Conservation (phyloP, 1,139 yeast species). For the Geotrichum bryndzae region DNA sequence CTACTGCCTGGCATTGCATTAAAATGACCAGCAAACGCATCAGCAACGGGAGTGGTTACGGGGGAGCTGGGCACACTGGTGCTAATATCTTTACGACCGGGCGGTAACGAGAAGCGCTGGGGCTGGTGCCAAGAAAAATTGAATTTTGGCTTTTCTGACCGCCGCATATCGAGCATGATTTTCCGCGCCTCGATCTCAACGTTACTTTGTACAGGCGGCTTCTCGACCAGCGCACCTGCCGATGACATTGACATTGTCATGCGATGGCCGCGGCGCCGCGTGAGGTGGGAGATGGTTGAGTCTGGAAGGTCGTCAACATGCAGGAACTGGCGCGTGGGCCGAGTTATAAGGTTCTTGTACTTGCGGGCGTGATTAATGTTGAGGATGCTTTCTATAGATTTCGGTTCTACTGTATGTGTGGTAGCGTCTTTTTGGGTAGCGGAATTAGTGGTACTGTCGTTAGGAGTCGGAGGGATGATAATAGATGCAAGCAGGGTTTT, state of each 20-base stretch:
- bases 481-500: constrained; percentile 1
- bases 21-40: not conserved
- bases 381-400: not conserved
- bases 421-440: constrained; percentile 1
- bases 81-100: not conserved
- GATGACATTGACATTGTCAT: not conserved
- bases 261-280: not conserved
- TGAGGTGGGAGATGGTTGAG: constrained; percentile 16
- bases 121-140: not conserved
- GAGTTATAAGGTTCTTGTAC: constrained; percentile 25
- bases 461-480: not conserved
- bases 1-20: not conserved
- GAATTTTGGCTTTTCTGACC: not conserved
- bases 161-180: not conserved
- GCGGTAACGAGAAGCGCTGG: not conserved
- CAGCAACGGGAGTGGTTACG: not conserved
- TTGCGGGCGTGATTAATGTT: constrained; percentile 23
- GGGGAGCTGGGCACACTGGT: not conserved
- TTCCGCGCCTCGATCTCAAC: not conserved
- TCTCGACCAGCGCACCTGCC: not conserved
- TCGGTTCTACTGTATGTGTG: constrained; percentile 15
- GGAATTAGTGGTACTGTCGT: constrained; percentile 12
- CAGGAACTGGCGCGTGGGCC: constrained; percentile 31
- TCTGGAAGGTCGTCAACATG: constrained; percentile 24
- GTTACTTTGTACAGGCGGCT: not conserved